These are phyloP conservation scores for Flaveria floridana DNA, from an alignment of 140 eudicot genomes.

Conservation along the genomic window DNA sequence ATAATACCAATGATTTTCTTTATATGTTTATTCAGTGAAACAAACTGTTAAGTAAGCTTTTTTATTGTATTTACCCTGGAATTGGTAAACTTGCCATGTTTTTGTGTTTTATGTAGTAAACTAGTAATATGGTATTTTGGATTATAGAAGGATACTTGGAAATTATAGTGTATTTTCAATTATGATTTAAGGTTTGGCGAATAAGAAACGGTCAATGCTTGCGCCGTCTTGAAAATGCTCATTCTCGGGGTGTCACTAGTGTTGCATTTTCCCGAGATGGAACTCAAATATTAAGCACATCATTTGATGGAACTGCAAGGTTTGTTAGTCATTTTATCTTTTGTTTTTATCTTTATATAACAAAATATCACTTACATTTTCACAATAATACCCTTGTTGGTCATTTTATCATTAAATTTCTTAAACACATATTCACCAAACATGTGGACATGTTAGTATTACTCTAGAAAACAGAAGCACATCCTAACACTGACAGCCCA, in stretches of 20 bases:
- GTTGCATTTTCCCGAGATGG: constrained; percentile 89
- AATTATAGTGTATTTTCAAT: background rate
- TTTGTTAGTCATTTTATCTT: constrained; percentile 20
- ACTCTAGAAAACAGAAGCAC: background rate
- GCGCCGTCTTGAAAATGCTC: constrained; percentile 95
- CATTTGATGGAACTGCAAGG: constrained; percentile 98
- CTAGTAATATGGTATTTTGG: background rate
- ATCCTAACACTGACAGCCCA: background rate
- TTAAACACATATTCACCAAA: background rate
- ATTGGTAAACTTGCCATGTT: background rate
- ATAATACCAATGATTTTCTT: background rate
- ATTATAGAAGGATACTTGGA: constrained; percentile 2
- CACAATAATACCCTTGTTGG: background rate
- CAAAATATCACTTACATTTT: background rate
- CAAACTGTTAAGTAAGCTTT: background rate
- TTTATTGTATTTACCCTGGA: background rate
- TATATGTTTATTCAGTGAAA: background rate
- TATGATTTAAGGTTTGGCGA: constrained; percentile 75
- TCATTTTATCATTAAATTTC: background rate
- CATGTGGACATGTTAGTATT: background rate
- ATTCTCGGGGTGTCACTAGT: constrained; percentile 94
- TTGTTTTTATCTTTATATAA: background rate
- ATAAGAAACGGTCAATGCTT: constrained; percentile 93
- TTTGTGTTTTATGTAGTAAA: background rate
- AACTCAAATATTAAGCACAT: constrained; percentile 84